Percentiles rank a stretch among this genome's conserved stretches.
Conservation (phyloP, 2,329 filamentous ascomycete species). For the Fusarium pilosicola region DNA sequence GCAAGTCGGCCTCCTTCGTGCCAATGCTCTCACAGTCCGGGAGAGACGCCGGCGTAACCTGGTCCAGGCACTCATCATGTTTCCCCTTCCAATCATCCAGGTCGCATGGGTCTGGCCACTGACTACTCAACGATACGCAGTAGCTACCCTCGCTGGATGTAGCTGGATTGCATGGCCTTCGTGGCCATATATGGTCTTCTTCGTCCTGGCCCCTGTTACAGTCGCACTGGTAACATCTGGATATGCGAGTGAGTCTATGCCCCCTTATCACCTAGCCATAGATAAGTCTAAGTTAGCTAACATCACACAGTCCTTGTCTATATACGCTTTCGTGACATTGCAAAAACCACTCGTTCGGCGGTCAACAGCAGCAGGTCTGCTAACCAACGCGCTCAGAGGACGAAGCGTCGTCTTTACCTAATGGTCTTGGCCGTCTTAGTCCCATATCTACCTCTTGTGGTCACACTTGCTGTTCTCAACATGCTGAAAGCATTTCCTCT, state of each 20-base stretch:
- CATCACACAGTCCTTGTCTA: constrained; percentile 55
- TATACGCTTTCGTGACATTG: constrained; percentile 58
- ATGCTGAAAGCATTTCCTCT: constrained; percentile 46
- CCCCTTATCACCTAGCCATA: not conserved
- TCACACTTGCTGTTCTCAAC: constrained; percentile 55
- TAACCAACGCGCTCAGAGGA: constrained; percentile 56
- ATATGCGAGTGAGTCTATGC: constrained; percentile 58
- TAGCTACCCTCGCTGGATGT: constrained; percentile 63
- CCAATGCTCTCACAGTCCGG: constrained; percentile 49
- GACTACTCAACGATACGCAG: constrained; percentile 58
- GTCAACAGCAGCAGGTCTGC: constrained; percentile 54
- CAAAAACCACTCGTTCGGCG: constrained; percentile 53
- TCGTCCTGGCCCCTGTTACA: constrained; percentile 56
- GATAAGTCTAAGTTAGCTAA: not conserved
- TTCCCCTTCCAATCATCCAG: constrained; percentile 63
- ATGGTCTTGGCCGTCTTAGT: constrained; percentile 64
- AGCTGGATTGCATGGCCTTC: constrained; percentile 54
- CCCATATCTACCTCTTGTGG: constrained; percentile 61
- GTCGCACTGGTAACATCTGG: constrained; percentile 56
- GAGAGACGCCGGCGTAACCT: constrained; percentile 57
- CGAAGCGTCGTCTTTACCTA: constrained; percentile 64
- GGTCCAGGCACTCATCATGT: constrained; percentile 64
- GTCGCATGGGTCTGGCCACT: constrained; percentile 59
- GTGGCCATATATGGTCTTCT: constrained; percentile 62
- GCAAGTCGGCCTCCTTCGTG: constrained; percentile 59